phyloP scores from a whole-genome alignment of 2,329 filamentous ascomycete genomes.

The Trichoderma sp. region DNA sequence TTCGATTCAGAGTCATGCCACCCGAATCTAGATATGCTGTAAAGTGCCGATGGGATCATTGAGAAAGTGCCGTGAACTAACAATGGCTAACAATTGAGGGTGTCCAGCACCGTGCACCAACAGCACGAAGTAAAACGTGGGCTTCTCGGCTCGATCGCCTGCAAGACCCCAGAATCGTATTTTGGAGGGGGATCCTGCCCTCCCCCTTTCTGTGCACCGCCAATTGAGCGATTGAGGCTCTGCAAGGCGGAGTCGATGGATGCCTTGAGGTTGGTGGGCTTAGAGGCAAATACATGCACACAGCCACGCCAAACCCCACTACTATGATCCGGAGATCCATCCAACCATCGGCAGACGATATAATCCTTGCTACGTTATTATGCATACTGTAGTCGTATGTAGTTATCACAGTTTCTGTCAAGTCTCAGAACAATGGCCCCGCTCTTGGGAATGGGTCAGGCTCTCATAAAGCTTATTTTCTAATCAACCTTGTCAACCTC shows the following conservation, averaged over 20 bases:
- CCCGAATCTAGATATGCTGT: background rate
- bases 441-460: background rate
- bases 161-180: background rate
- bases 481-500: no score
- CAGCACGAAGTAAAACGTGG: background rate
- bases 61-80: background rate
- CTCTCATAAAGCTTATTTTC: background rate
- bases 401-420: background rate
- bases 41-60: background rate
- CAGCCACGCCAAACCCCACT: conserved; percentile 20
- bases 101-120: background rate
- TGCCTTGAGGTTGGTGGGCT: background rate
- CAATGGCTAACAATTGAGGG: background rate
- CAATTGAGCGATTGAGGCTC: conserved; percentile 18
- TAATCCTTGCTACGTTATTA: background rate
- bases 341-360: background rate
- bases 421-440: background rate
- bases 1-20: background rate
- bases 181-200: background rate
- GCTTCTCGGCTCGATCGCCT: background rate
- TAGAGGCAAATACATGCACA: conserved; percentile 7
- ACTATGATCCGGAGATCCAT: background rate
- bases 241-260: background rate
- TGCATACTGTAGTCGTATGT: background rate
- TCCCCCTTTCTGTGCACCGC: background rate